Evolutionary conservation across 1,284 basidiomycete species (phyloP).

Genomic region (Malassezia japonica): DNA sequence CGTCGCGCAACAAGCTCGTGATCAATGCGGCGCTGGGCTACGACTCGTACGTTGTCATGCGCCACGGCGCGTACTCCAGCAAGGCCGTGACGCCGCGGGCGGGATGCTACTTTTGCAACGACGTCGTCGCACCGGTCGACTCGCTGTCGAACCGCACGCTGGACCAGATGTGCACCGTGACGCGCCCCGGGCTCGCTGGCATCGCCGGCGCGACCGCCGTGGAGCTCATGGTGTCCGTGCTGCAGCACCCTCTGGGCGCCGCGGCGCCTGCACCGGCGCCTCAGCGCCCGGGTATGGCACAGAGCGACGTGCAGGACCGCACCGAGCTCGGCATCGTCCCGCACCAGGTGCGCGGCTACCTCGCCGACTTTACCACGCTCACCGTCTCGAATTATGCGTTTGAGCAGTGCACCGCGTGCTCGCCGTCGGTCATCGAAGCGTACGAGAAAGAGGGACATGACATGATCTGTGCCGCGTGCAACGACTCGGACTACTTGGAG

Average conservation of each 20-base stretch:
- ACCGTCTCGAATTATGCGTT: slow-evolving; percentile 77
- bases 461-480: slow-evolving; percentile 73
- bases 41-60: slow-evolving; percentile 92
- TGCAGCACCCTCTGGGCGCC: slow-evolving; percentile 60
- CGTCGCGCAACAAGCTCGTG: slow-evolving; percentile 77
- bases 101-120: slow-evolving; percentile 97
- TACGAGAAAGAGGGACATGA: slow-evolving; percentile 61
- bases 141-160: slow-evolving; percentile 85
- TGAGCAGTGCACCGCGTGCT: slow-evolving; percentile 77
- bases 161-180: slow-evolving; percentile 99
- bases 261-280: slow-evolving; percentile 10
- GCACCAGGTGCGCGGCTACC: slow-evolving; percentile 83
- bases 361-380: slow-evolving; percentile 74
- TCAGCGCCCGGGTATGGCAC: neutral
- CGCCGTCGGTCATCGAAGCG: slow-evolving; percentile 25
- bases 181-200: slow-evolving; percentile 83
- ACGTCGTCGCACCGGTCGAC: slow-evolving; percentile 89
- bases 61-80: slow-evolving; percentile 60
- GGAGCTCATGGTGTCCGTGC: slow-evolving; percentile 74
- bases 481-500: slow-evolving; percentile 68
- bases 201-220: slow-evolving; percentile 86
- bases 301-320: neutral
- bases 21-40: slow-evolving; percentile 93
- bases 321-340: slow-evolving; percentile 24
- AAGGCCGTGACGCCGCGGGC: slow-evolving; percentile 17